Conservation (phyloP, 352 stramenopile genomes). For the Pythium rhizo-oryzae region DNA sequence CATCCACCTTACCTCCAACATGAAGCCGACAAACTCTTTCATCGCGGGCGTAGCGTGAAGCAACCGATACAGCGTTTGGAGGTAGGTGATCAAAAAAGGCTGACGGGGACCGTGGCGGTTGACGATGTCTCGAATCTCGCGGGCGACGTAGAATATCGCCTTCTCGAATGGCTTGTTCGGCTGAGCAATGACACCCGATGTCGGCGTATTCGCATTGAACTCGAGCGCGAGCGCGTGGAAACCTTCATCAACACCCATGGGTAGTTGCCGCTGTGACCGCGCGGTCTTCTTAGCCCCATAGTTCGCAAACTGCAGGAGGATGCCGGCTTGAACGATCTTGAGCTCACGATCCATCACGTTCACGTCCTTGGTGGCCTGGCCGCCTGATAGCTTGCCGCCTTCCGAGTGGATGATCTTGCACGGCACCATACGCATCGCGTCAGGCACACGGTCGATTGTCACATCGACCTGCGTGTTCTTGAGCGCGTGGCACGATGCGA, state of each 20-base stretch:
- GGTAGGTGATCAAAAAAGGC: conserved; percentile 70
- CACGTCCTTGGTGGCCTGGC: conserved; percentile 30
- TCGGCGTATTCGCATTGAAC: conserved; percentile 79
- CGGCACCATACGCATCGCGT: conserved; percentile 73
- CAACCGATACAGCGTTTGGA: conserved; percentile 77
- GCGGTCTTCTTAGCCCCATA: conserved; percentile 69
- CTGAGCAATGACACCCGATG: conserved; percentile 68
- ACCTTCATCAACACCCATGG: conserved; percentile 66
- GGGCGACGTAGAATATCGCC: conserved; percentile 59
- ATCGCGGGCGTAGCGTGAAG: conserved; percentile 62
- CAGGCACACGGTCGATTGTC: conserved; percentile 43
- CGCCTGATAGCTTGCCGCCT: conserved; percentile 48
- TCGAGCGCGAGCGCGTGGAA: conserved; percentile 78
- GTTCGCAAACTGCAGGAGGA: conserved; percentile 59
- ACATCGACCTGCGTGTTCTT: conserved; percentile 74
- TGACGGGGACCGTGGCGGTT: conserved; percentile 58
- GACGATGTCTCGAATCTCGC: conserved; percentile 75
- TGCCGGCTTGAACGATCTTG: conserved; percentile 60
- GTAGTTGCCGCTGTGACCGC: conserved; percentile 61
- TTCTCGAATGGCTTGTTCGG: conserved; percentile 83
- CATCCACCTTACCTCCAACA: conserved; percentile 52
- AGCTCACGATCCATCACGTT: conserved; percentile 73
- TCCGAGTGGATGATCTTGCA: conserved; percentile 74
- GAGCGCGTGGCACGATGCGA: conserved; percentile 74
- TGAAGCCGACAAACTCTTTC: conserved; percentile 74